phyloP scores from a whole-genome alignment of 2,329 filamentous ascomycete species.

The Metarhizium rileyi region DNA sequence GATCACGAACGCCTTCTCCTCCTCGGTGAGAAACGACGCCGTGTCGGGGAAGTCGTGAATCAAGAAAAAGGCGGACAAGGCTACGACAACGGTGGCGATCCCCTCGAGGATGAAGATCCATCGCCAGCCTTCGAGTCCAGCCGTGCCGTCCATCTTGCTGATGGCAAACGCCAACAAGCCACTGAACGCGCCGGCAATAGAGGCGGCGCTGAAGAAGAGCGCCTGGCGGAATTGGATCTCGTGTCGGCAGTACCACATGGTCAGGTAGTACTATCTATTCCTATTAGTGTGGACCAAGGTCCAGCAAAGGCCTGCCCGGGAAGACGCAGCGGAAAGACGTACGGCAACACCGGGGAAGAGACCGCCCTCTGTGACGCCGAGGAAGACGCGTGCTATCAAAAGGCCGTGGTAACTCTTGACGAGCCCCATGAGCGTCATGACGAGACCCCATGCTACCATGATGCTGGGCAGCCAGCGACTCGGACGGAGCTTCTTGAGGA shows the following conservation, averaged over 20 bases:
- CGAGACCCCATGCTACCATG: constrained; percentile 51
- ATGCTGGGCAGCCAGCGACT: constrained; percentile 67
- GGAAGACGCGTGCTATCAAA: constrained; percentile 41
- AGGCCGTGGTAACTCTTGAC: constrained; percentile 38
- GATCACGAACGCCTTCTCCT: constrained; percentile 62
- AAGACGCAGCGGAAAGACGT: constrained; percentile 12
- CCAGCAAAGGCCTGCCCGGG: too few species aligned
- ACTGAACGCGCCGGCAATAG: constrained; percentile 68
- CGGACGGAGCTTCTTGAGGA: constrained; percentile 65
- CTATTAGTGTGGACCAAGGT: background rate
- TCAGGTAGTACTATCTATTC: constrained; percentile 40
- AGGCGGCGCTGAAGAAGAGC: constrained; percentile 75
- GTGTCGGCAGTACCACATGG: constrained; percentile 50
- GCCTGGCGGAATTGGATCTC: constrained; percentile 49
- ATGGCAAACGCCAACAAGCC: constrained; percentile 64
- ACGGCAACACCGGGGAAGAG: constrained; percentile 54
- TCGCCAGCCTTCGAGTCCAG: constrained; percentile 48
- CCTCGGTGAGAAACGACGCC: constrained; percentile 60
- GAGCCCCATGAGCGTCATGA: constrained; percentile 44
- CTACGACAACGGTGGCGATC: constrained; percentile 58
- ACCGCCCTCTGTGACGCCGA: constrained; percentile 59
- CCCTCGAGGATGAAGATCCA: constrained; percentile 66
- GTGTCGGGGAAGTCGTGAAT: constrained; percentile 76
- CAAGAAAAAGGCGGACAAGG: constrained; percentile 56
- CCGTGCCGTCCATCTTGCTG: constrained; percentile 57